phyloP scores from a whole-genome alignment of 345 rosid genomes.

The Camelina neglecta region DNA sequence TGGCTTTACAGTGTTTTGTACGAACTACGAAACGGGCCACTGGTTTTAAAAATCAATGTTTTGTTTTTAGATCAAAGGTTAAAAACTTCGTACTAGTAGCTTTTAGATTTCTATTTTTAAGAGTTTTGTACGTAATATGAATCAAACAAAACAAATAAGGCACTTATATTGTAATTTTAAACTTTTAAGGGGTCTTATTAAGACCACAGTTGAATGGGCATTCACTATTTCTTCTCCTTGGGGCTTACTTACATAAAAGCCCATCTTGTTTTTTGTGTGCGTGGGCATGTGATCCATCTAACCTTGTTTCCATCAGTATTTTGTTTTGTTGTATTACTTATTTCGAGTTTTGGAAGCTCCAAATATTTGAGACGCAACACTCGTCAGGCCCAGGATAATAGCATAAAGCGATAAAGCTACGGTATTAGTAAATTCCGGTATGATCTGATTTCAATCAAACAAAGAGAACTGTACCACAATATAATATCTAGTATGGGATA shows the following conservation, averaged over 20 bases:
- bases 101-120: background rate
- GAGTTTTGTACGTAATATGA: background rate
- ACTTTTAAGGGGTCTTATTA: slow-evolving; percentile 1
- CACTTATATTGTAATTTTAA: no score
- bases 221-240: background rate
- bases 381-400: background rate
- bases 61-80: background rate
- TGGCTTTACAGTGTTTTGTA: no score
- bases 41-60: background rate
- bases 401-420: background rate
- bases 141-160: no score
- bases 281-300: background rate
- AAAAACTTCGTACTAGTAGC: background rate
- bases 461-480: background rate
- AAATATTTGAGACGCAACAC: background rate
- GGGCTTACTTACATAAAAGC: background rate
- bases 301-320: background rate
- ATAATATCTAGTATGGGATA: background rate
- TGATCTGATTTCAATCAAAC: background rate
- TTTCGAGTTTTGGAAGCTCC: background rate
- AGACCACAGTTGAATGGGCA: background rate
- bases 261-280: background rate
- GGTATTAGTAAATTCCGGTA: background rate
- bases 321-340: background rate
- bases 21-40: background rate